Evolutionary conservation across 1,284 basidiomycete genomes (phyloP).

Genomic region (Puccinia horiana): DNA sequence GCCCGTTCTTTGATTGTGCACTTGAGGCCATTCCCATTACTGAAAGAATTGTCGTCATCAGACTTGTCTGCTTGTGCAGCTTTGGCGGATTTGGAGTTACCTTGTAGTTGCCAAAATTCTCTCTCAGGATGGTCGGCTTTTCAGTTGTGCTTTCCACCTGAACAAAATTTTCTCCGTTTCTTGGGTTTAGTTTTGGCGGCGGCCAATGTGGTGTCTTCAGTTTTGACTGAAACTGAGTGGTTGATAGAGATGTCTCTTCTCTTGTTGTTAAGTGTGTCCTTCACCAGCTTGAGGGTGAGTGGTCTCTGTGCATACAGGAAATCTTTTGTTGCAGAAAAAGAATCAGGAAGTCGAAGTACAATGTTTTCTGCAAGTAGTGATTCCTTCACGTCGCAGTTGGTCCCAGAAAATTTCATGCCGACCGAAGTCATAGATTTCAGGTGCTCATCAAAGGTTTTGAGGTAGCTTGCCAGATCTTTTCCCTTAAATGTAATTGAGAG

Average conservation of each 20-base stretch:
- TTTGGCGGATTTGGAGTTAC: not conserved
- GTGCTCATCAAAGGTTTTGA: not conserved
- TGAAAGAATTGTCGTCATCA: not conserved
- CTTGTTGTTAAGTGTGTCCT: not conserved
- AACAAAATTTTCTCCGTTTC: not conserved
- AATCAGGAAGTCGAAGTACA: not conserved
- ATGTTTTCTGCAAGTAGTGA: not conserved
- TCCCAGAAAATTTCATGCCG: not conserved
- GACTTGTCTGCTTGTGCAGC: not conserved
- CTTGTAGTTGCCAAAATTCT: not conserved
- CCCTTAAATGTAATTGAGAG: not conserved
- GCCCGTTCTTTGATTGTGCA: not conserved
- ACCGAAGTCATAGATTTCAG: not conserved
- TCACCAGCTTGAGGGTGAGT: not conserved
- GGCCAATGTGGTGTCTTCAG: not conserved
- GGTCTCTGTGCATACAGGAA: not conserved
- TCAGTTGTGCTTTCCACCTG: slow-evolving; percentile 3
- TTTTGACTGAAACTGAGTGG: not conserved
- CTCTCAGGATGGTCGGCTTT: not conserved
- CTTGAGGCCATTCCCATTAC: not conserved
- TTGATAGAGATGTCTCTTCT: not conserved
- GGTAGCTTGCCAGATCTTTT: not conserved
- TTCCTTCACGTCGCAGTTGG: not conserved
- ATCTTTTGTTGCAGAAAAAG: not conserved
- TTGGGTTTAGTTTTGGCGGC: not conserved